phyloP scores from a whole-genome alignment of 257 asterid species.

The Phtheirospermum japonicum region DNA sequence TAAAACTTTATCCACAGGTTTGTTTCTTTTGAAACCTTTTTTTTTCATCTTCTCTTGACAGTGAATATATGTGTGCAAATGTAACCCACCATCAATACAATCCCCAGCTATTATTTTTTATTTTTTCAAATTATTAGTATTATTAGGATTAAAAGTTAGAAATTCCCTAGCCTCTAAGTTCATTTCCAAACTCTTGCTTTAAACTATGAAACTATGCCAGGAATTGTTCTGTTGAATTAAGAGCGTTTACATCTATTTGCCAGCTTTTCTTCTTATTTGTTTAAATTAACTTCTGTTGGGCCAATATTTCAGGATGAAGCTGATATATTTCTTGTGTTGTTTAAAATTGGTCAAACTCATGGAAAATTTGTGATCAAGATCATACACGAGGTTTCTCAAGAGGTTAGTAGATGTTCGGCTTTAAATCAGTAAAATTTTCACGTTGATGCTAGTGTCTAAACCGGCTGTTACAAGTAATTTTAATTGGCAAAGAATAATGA shows the following conservation, averaged over 20 bases:
- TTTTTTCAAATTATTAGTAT: background rate
- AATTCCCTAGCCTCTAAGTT: background rate
- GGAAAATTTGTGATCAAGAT: constrained; percentile 54
- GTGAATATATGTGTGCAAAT: constrained; percentile 10
- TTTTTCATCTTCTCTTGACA: constrained; percentile 24
- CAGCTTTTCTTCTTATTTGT: background rate
- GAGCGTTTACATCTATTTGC: background rate
- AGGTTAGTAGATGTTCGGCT: constrained; percentile 46
- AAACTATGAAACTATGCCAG: background rate
- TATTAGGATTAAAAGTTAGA: background rate
- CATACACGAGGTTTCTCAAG: constrained; percentile 49
- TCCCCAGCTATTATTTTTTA: background rate
- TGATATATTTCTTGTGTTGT: constrained; percentile 51
- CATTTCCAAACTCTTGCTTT: background rate
- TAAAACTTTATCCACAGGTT: constrained; percentile 82
- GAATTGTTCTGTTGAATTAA: background rate
- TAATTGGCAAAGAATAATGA: background rate
- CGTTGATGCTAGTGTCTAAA: no score
- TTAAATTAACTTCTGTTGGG: constrained; percentile 13
- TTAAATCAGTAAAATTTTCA: constrained; percentile 21
- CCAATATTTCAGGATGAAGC: constrained; percentile 74
- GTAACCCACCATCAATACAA: constrained; percentile 3
- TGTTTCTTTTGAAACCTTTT: constrained; percentile 24
- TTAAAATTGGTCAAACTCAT: constrained; percentile 62
- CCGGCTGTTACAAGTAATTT: background rate